Conservation (phyloP, 257 asterid species). For the Fraxinus americana region DNA sequence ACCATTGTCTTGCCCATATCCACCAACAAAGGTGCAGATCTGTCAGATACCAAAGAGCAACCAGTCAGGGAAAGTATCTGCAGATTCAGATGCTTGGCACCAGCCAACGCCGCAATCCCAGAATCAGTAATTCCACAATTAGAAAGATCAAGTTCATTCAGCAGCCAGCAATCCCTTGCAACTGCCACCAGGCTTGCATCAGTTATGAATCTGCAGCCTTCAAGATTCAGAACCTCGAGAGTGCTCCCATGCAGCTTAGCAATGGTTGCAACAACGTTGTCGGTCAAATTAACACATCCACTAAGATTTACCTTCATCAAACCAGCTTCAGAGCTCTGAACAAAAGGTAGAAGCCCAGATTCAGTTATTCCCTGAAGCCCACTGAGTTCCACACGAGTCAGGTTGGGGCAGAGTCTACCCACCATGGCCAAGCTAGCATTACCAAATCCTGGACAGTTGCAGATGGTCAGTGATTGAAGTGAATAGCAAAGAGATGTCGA, state of each 20-base stretch:
- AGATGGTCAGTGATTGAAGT: conserved; percentile 60
- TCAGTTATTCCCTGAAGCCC: conserved; percentile 63
- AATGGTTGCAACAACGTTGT: conserved; percentile 53
- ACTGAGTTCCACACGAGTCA: conserved; percentile 54
- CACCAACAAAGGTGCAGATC: conserved; percentile 53
- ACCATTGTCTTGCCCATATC: conserved; percentile 53
- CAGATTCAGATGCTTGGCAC: conserved; percentile 52
- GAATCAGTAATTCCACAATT: conserved; percentile 56
- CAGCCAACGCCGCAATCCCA: conserved; percentile 64
- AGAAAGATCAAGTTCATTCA: conserved; percentile 71
- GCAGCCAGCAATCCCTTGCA: conserved; percentile 56
- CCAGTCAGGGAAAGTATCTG: conserved; percentile 65
- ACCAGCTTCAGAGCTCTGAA: conserved; percentile 60
- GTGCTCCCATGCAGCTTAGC: conserved; percentile 68
- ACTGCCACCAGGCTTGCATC: conserved; percentile 64
- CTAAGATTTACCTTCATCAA: conserved; percentile 66
- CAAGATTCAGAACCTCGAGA: conserved; percentile 67
- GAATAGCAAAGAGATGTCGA: conserved; percentile 49
- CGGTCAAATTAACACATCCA: conserved; percentile 68
- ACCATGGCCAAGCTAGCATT: conserved; percentile 54
- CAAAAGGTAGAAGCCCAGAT: conserved; percentile 62
- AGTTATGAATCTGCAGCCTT: conserved; percentile 62
- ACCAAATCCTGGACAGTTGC: conserved; percentile 78
- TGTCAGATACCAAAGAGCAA: conserved; percentile 59
- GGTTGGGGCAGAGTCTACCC: conserved; percentile 63